phyloP scores from a whole-genome alignment of 257 asterid species.

The Euphrasia confusa region DNA sequence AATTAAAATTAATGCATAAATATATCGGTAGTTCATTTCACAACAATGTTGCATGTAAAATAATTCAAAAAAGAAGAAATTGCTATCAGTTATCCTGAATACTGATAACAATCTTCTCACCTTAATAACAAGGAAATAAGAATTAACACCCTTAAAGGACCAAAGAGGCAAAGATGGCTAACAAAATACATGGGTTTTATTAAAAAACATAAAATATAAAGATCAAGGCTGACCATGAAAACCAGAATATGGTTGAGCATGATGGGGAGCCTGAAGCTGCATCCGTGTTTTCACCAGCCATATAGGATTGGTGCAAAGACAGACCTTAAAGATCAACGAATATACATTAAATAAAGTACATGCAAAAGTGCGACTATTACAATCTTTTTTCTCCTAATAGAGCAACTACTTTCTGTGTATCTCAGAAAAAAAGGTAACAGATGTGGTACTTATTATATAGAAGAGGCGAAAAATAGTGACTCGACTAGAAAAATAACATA shows the following conservation, averaged over 20 bases:
- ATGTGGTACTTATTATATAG: background rate
- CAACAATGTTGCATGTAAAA: conserved; percentile 11
- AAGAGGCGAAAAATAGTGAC: background rate
- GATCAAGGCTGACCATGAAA: conserved; percentile 70
- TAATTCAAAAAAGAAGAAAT: conserved; percentile 7
- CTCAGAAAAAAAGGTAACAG: conserved; percentile 2
- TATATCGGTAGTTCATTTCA: background rate
- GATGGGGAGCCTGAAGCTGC: conserved; percentile 89
- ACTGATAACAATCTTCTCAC: conserved; percentile 8
- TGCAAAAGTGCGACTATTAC: background rate
- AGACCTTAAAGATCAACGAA: conserved; percentile 47
- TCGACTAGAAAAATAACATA: background rate
- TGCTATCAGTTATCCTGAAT: conserved; percentile 16
- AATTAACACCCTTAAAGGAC: conserved; percentile 9
- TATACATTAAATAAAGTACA: conserved; percentile 3
- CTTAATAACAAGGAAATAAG: conserved; percentile 8
- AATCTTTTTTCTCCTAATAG: background rate
- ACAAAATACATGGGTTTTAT: background rate
- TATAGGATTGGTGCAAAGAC: conserved; percentile 81
- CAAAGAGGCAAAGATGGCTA: background rate
- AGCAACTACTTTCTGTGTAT: conserved; percentile 1
- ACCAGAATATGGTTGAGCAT: conserved; percentile 74
- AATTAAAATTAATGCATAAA: background rate
- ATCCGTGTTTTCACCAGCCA: conserved; percentile 98
- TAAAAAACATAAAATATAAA: conserved; percentile 17